phyloP scores from a whole-genome alignment of 148 eudicot genomes.

The Suaeda aralocaspica region DNA sequence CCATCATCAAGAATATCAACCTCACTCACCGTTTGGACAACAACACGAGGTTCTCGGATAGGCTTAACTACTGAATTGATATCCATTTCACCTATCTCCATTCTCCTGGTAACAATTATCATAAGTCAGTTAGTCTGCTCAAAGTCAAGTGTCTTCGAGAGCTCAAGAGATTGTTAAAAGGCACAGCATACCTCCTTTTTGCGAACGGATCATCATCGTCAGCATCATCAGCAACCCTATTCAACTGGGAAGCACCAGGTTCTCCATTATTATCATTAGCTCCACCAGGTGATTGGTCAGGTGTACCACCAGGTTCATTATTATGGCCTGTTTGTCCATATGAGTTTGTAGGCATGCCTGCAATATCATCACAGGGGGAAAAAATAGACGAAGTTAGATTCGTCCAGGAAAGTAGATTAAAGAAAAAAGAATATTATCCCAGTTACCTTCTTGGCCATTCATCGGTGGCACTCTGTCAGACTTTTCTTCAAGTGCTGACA shows the following conservation, averaged over 20 bases:
- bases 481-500: slow-evolving; percentile 72
- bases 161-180: slow-evolving; percentile 2
- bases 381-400: slow-evolving; percentile 10
- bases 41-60: slow-evolving; percentile 94
- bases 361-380: slow-evolving; percentile 12
- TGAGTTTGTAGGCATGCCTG: slow-evolving; percentile 40
- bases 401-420: slow-evolving; percentile 1
- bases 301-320: slow-evolving; percentile 48
- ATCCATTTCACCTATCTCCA: slow-evolving; percentile 69
- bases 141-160: background rate
- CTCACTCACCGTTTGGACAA: slow-evolving; percentile 91
- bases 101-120: slow-evolving; percentile 50
- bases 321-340: slow-evolving; percentile 39
- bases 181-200: slow-evolving; percentile 55
- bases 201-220: slow-evolving; percentile 79
- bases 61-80: slow-evolving; percentile 80
- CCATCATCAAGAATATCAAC: slow-evolving; percentile 98
- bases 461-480: slow-evolving; percentile 43
- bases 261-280: slow-evolving; percentile 51
- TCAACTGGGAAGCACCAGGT: slow-evolving; percentile 43
- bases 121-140: slow-evolving; percentile 15
- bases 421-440: background rate
- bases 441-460: slow-evolving; percentile 65
- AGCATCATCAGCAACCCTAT: slow-evolving; percentile 48
- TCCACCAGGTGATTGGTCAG: slow-evolving; percentile 56